Base-by-base conservation (phyloP, 2,329 filamentous ascomycete species). In the Akanthomyces lecanii region DNA sequence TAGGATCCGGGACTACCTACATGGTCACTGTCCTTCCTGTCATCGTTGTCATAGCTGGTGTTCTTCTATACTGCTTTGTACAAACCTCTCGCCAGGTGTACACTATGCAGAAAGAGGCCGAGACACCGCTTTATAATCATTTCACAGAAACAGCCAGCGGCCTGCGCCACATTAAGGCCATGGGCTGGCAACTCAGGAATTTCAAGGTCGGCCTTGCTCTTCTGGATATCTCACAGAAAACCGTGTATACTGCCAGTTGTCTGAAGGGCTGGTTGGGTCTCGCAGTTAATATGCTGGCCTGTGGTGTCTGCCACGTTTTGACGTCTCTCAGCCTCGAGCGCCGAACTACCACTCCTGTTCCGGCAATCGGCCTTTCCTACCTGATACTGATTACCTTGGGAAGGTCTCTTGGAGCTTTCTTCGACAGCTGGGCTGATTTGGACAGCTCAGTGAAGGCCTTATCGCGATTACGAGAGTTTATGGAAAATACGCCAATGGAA, bases 251-350 rank as follows among this genome's bases (percentile, higher is more conserved):
- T 1, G 72, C 18, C 16, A 4, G 11, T 11, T 28, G n/a, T 14
- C 45, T 28, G 85, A 11, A 81, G 76, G 59, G 81, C 45, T 86
- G 84, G 84, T 70, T 84, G 0, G 77, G 72, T 0, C 69, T 84
- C 1, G 78, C 81, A 1, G 66, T 84, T 8, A 78, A 82, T 64
- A 67, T 82, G 12, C 70, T 81, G 2, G 76, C 81, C 1, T 76
- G 78, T 0, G 75, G 68, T 1, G 72, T 82, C 33, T 78, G 79
- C 0, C 73, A 77, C 1, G 65, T 79, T 7, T 65, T 82, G 4
- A 76, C 82, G 14, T 71, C 76, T 11, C 69, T 82, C 3, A 76
- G 78, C 0, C 75, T 81, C 2, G 6, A 63, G 12, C 54, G 65
- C 63, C 45, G 48, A 6, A 8, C 48, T 42, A n/a, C 33, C 30